A percentile compares a stretch with the other conserved stretches of the same genome.
Evolutionary conservation across 129 eudicot species (phyloP).

Genomic region (Logfia minima): DNA sequence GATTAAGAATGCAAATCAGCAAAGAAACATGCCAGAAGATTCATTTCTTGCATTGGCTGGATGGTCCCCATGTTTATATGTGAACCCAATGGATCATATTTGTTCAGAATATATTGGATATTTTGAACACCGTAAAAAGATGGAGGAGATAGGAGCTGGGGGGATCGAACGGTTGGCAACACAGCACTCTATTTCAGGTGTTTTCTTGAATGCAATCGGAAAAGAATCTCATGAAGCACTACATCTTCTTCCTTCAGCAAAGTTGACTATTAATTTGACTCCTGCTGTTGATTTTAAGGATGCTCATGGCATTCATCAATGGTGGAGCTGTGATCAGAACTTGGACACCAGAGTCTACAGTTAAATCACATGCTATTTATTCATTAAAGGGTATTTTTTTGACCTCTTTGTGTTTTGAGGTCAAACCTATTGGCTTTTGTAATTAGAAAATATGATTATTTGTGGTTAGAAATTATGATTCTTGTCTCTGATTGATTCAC

Average conservation of each 20-base stretch:
- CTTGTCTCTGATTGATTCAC: not conserved
- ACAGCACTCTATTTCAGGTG: slow-evolving; percentile 76
- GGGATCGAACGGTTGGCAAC: slow-evolving; percentile 77
- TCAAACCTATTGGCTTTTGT: slow-evolving; percentile 20
- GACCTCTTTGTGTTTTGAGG: slow-evolving; percentile 18
- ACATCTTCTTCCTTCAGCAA: slow-evolving; percentile 87
- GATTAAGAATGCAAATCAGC: slow-evolving; percentile 41
- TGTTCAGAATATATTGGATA: slow-evolving; percentile 90
- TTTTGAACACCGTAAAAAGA: slow-evolving; percentile 76
- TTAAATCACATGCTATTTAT: slow-evolving; percentile 22
- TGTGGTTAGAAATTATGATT: slow-evolving; percentile 7
- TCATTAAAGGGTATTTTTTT: slow-evolving; percentile 2
- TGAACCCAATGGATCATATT: slow-evolving; percentile 77
- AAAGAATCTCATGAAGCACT: slow-evolving; percentile 66
- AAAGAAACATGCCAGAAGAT: slow-evolving; percentile 39
- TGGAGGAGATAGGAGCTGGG: slow-evolving; percentile 89
- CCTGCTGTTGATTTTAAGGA: slow-evolving; percentile 61
- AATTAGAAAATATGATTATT: not conserved
- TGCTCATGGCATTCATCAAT: slow-evolving; percentile 91
- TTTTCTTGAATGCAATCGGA: slow-evolving; percentile 60
- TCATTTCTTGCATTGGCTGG: slow-evolving; percentile 53
- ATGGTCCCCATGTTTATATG: slow-evolving; percentile 74
- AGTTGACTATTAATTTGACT: slow-evolving; percentile 47
- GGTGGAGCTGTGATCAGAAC: slow-evolving; percentile 73
- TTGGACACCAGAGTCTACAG: slow-evolving; percentile 45